Conservation (phyloP, 176 grass and related monocot species). For the Carex parvula region DNA sequence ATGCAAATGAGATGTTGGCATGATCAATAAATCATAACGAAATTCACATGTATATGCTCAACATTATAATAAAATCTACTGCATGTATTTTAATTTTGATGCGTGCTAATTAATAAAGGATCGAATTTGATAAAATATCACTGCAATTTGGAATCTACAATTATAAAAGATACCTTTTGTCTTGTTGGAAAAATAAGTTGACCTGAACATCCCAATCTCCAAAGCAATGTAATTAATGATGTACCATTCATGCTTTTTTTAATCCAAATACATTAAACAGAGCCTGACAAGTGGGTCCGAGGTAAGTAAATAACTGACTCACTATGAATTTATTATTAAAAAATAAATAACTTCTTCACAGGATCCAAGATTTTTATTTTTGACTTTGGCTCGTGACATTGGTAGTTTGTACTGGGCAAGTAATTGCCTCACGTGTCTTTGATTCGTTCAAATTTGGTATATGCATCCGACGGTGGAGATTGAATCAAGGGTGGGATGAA, state of each 20-base stretch:
- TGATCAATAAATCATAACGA: too few species aligned
- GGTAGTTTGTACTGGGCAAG: background rate
- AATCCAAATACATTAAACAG: background rate
- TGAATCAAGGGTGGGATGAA: background rate
- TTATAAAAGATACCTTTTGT: constrained; percentile 1
- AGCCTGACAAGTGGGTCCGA: background rate
- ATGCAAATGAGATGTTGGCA: too few species aligned
- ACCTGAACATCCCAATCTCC: background rate
- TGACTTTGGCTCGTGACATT: background rate
- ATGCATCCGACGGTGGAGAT: background rate
- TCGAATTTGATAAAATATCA: background rate
- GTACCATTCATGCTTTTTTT: background rate
- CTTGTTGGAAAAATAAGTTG: constrained; percentile 15
- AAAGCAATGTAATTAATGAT: background rate
- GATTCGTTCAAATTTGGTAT: background rate
- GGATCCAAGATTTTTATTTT: constrained; percentile 8
- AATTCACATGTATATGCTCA: too few species aligned
- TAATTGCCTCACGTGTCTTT: constrained; percentile 1
- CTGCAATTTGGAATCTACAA: background rate
- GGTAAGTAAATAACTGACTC: background rate
- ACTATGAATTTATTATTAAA: background rate
- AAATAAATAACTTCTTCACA: background rate
- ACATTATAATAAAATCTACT: background rate
- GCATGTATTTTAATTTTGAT: background rate
- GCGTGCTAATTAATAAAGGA: background rate